phyloP scores from a whole-genome alignment of 2,329 filamentous ascomycete genomes.

The Sporothrix curviconia region DNA sequence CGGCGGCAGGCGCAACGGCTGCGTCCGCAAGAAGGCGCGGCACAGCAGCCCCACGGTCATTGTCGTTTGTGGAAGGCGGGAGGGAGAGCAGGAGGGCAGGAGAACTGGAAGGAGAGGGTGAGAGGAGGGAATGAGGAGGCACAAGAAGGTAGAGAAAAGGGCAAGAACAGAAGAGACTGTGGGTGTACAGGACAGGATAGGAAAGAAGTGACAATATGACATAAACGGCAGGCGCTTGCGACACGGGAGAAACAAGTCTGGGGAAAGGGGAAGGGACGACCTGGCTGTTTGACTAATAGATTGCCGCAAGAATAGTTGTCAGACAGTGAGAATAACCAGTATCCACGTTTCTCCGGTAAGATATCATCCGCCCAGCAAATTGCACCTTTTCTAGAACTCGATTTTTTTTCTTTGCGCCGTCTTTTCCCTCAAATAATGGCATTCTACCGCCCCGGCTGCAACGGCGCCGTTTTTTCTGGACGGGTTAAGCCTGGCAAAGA shows the following conservation, averaged over 20 bases:
- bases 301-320: background rate
- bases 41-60: constrained; percentile 10
- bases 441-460: no score
- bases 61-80: background rate
- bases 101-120: background rate
- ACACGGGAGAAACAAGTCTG: no score
- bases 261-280: background rate
- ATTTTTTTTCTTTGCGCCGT: background rate
- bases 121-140: background rate
- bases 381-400: background rate
- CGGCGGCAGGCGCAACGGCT: constrained; percentile 3
- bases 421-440: background rate
- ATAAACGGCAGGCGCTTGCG: no score
- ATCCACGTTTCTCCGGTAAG: no score
- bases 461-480: no score
- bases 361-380: background rate
- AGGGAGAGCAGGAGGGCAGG: background rate
- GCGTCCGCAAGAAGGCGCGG: constrained; percentile 10
- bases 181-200: background rate
- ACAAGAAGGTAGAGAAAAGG: background rate
- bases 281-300: background rate
- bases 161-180: background rate
- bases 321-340: background rate
- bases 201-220: background rate
- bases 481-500: no score